Evolutionary conservation across 2,329 filamentous ascomycete species (phyloP).

Genomic region (Ascochyta pisi): DNA sequence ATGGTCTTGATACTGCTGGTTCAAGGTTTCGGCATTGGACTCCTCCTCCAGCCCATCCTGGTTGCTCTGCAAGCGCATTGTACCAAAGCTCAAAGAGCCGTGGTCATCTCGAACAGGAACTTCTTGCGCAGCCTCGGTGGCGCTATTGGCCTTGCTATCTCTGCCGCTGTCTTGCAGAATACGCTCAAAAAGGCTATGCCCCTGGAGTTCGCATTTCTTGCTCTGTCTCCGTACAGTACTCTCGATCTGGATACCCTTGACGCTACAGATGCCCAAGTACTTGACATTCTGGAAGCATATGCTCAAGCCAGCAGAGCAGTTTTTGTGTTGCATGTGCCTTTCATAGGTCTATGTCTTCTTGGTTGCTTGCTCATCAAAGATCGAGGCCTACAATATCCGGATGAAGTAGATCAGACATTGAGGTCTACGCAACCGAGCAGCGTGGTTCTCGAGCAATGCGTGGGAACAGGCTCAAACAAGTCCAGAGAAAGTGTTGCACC

Average conservation of each 20-base stretch:
- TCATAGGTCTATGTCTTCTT: slow-evolving; percentile 60
- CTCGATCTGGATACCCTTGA: slow-evolving; percentile 18
- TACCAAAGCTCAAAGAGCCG: slow-evolving; percentile 63
- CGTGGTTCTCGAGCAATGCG: neutral
- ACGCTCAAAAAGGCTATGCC: slow-evolving; percentile 25
- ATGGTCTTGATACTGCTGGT: slow-evolving; percentile 61
- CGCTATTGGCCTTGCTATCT: slow-evolving; percentile 63
- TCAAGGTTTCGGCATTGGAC: slow-evolving; percentile 57
- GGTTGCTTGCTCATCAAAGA: slow-evolving; percentile 59
- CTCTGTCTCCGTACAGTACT: slow-evolving; percentile 18
- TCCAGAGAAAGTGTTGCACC: too few species aligned
- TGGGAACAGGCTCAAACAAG: neutral
- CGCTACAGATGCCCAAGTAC: neutral
- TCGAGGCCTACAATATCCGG: slow-evolving; percentile 49
- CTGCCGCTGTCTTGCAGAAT: slow-evolving; percentile 26
- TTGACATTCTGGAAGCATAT: slow-evolving; percentile 57
- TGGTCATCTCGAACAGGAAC: slow-evolving; percentile 68
- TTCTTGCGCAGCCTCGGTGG: slow-evolving; percentile 68
- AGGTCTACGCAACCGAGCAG: neutral
- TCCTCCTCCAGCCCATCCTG: slow-evolving; percentile 60
- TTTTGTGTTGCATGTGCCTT: slow-evolving; percentile 63
- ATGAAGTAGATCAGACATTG: neutral
- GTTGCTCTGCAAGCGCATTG: slow-evolving; percentile 62
- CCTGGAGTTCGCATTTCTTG: slow-evolving; percentile 16
- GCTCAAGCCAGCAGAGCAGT: slow-evolving; percentile 62